Evolutionary conservation across 2,329 filamentous ascomycete genomes (phyloP), one percentile per base, ranked within the genome.

Genomic region (Beauveria medogensis): DNA sequence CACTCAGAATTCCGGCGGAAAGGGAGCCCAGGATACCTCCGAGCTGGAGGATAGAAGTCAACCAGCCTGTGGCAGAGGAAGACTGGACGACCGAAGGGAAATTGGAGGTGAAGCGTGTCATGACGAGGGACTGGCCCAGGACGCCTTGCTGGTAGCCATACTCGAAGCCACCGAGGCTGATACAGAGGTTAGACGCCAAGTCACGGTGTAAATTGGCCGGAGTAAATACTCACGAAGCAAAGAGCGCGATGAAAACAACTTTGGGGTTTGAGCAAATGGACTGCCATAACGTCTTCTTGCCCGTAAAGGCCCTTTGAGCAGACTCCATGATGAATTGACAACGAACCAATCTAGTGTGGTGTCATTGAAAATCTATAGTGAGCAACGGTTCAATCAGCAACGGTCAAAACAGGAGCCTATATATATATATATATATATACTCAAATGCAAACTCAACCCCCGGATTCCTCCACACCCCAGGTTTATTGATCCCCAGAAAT

Each of bases 101-200:
- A 63, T 79, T 77, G 41, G 74, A 68, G 10, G 70, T 75, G 69
- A 82, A 83, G 10, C 76, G 73, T 9, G 71, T 71, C 80, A 82
- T 83, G 65, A 81, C 79, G 3, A 83, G 72, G 14, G 79, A 79
- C 64, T 82, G 78, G 37, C 80, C 79, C 3, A 83, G 70, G 1
- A 83, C 79, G 55, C 80, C 81, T 65, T 83, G 81, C 61, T 82
- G 79, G 65, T 81, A 81, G 58, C 79, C 79, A 75, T 80, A 81
- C 62, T 78, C 75, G 52, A 81, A 77, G 24, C 79, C 79, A 62
- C 78, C 78, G 24, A 80, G 75, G n/a, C 77, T 80, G 43, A 37
- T 18, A 18, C 12, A 44, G 37, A 53, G 18, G 5, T 50, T 30
- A 60, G 34, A 14, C 12, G 41, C 18, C 51, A 26, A 6, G 6